phyloP scores from a whole-genome alignment of 1,284 basidiomycete species.

The Earliella scabrosa region DNA sequence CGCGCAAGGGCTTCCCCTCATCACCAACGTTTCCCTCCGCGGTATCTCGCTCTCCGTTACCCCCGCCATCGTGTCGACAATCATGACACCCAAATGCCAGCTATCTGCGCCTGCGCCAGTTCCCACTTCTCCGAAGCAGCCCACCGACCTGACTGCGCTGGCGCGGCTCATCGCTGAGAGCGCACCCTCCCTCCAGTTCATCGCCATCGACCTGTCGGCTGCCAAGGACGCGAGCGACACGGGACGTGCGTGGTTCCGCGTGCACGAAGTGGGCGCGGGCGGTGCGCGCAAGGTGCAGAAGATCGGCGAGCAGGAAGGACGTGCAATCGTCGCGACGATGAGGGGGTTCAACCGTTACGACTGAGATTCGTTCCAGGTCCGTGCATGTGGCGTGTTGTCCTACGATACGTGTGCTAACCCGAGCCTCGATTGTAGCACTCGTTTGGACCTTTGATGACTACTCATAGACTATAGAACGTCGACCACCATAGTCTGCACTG shows the following conservation, averaged over 20 bases:
- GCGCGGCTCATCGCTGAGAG: constrained; percentile 14
- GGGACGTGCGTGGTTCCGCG: constrained; percentile 13
- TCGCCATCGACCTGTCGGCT: constrained; percentile 18
- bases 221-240: constrained; percentile 4
- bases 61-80: constrained; percentile 5
- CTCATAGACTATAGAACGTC: too few relatives aligned
- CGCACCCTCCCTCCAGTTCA: constrained; percentile 12
- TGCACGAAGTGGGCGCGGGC: not conserved
- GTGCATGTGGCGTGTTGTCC: not conserved
- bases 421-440: too few relatives aligned
- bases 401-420: not conserved
- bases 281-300: constrained; percentile 4
- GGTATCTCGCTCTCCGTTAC: constrained; percentile 19
- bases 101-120: too few relatives aligned
- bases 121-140: not conserved
- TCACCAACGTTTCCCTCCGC: constrained; percentile 7
- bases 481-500: too few relatives aligned
- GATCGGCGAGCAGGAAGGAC: constrained; percentile 11
- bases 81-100: constrained; percentile 2
- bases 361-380: constrained; percentile 2
- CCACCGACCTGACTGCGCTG: constrained; percentile 10
- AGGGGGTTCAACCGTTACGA: constrained; percentile 20
- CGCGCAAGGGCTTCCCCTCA: constrained; percentile 7
- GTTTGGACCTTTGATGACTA: too few relatives aligned
- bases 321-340: constrained; percentile 8